These are phyloP conservation scores for Petunia axillaris DNA, from an alignment of 257 asterid species.

Conservation along the genomic window DNA sequence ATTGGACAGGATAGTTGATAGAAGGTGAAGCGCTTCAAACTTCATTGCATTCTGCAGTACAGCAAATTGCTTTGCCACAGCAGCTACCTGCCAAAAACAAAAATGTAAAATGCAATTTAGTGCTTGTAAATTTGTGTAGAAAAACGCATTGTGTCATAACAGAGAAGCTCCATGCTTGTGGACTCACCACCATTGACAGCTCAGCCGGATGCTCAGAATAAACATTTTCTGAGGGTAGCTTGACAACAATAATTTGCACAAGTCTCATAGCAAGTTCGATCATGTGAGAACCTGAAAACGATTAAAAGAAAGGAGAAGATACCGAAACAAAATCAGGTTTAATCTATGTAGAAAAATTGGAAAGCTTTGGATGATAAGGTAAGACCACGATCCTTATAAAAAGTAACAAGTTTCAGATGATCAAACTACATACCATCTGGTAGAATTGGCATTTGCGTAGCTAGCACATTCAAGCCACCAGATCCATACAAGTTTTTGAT, in stretches of 20 bases:
- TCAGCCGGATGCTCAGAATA: conserved; percentile 55
- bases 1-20: conserved; percentile 69
- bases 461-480: conserved; percentile 67
- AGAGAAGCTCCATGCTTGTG: conserved; percentile 18
- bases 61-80: conserved; percentile 75
- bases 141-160: neutral
- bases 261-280: conserved; percentile 74
- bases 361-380: neutral
- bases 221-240: conserved; percentile 63
- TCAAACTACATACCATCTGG: conserved; percentile 58
- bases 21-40: conserved; percentile 85
- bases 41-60: conserved; percentile 74
- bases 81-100: conserved; percentile 67
- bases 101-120: neutral
- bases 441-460: conserved; percentile 59
- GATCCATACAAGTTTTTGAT: conserved; percentile 51
- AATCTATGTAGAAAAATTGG: conserved; percentile 19
- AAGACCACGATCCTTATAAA: neutral
- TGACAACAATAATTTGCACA: conserved; percentile 63
- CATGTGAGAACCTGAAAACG: conserved; percentile 55
- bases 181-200: conserved; percentile 70
- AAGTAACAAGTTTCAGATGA: conserved; percentile 21
- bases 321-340: conserved; percentile 16
- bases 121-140: neutral
- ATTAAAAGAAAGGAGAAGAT: neutral